These are phyloP conservation scores for Jamesozyma jinghongensis DNA, from an alignment of 805 yeast genomes.

Conservation along the genomic window DNA sequence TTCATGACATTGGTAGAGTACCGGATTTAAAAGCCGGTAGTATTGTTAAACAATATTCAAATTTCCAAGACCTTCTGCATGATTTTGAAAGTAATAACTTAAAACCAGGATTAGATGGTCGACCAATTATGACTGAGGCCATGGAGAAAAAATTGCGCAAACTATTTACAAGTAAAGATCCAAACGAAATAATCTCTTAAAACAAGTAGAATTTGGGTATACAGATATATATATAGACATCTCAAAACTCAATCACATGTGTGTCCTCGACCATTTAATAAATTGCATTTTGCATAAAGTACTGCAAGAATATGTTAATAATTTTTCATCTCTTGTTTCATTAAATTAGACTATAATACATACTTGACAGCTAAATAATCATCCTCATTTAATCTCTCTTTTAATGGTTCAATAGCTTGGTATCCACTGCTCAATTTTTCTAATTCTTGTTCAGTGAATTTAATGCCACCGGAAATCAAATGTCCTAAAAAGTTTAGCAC, in stretches of 20 bases:
- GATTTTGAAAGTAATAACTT: conserved; percentile 29
- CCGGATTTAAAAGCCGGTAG: conserved; percentile 43
- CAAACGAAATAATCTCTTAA: conserved; percentile 32
- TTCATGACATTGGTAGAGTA: conserved; percentile 51
- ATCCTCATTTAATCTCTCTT: conserved; percentile 45
- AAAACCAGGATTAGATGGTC: conserved; percentile 36
- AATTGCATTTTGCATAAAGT: conserved; percentile 32
- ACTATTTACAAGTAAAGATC: conserved; percentile 43
- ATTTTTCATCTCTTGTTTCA: not conserved
- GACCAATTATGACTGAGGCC: conserved; percentile 40
- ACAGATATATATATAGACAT: not conserved
- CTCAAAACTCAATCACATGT: not conserved
- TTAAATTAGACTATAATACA: conserved; percentile 23
- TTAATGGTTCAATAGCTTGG: conserved; percentile 33
- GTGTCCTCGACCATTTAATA: conserved; percentile 18
- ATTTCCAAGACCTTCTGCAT: conserved; percentile 27
- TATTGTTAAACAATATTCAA: conserved; percentile 35
- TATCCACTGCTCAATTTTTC: conserved; percentile 31
- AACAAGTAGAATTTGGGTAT: not conserved
- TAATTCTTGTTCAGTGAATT: conserved; percentile 39
- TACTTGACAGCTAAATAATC: conserved; percentile 44
- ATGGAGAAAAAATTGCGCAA: conserved; percentile 41
- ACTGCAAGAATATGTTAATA: conserved; percentile 15
- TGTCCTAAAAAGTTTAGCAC: conserved; percentile 42
- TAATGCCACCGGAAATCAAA: conserved; percentile 36